Evolutionary conservation across 768 basidiomycete genomes (phyloP).

Genomic region (Leccinum incarnatum): DNA sequence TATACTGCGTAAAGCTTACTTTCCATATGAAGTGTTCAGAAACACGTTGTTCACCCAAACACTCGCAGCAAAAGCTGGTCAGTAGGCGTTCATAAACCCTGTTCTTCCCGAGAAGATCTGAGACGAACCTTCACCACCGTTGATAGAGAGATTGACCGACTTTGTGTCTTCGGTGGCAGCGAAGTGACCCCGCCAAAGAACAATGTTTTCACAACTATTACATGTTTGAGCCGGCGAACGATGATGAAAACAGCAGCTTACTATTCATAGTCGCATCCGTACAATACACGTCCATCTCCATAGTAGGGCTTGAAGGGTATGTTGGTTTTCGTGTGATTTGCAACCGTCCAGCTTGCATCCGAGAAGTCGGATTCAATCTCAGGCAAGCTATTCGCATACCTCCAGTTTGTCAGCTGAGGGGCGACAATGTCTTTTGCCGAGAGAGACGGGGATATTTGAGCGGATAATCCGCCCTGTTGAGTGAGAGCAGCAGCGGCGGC

Average conservation of each 20-base stretch:
- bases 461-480: conserved; percentile 47
- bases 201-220: conserved; percentile 73
- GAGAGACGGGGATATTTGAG: conserved; percentile 37
- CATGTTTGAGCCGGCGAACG: conserved; percentile 5
- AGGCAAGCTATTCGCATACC: conserved; percentile 70
- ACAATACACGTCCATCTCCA: conserved; percentile 74
- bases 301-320: conserved; percentile 67
- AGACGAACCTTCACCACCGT: conserved; percentile 67
- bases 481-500: conserved; percentile 31
- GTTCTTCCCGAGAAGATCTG: neutral
- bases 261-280: conserved; percentile 88
- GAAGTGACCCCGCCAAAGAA: conserved; percentile 84
- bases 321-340: conserved; percentile 72
- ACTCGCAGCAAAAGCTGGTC: conserved; percentile 69
- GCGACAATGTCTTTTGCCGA: conserved; percentile 34
- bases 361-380: conserved; percentile 58
- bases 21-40: conserved; percentile 70
- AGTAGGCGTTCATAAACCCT: neutral
- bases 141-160: conserved; percentile 72
- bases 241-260: conserved; percentile 34
- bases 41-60: conserved; percentile 78
- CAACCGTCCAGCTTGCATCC: conserved; percentile 63
- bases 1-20: conserved; percentile 42
- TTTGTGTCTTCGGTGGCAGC: conserved; percentile 55
- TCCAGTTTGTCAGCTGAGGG: conserved; percentile 66